Evolutionary conservation across 2,329 filamentous ascomycete genomes (phyloP).

Genomic region (Monilinia aucupariae): DNA sequence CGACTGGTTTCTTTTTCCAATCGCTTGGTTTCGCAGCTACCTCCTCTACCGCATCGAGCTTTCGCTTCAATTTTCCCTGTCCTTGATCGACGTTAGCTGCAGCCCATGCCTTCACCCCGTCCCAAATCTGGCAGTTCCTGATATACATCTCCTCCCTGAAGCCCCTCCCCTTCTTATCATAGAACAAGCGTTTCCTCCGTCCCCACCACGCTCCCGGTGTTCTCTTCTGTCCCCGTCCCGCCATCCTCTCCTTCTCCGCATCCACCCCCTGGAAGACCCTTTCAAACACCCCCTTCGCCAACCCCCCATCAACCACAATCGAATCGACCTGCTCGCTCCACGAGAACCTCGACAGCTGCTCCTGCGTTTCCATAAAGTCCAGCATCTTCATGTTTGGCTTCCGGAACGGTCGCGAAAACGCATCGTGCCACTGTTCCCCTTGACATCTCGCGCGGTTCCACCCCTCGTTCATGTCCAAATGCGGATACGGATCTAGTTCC

Average conservation of each 20-base stretch:
- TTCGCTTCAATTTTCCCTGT: conserved; percentile 5
- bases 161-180: conserved; percentile 14
- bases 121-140: conserved; percentile 6
- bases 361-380: background rate
- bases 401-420: background rate
- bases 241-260: conserved; percentile 2
- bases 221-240: conserved; percentile 10
- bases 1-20: background rate
- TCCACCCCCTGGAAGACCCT: conserved; percentile 21
- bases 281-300: conserved; percentile 20
- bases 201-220: conserved; percentile 23
- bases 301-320: conserved; percentile 17
- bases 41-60: background rate
- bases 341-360: conserved; percentile 5
- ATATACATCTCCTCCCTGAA: conserved; percentile 19
- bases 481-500: conserved; percentile 1
- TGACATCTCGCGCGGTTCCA: conserved; percentile 7
- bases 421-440: conserved; percentile 4
- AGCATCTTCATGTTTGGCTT: background rate
- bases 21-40: background rate
- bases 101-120: conserved; percentile 8
- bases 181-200: conserved; percentile 18
- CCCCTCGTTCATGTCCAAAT: conserved; percentile 4
- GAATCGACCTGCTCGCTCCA: conserved; percentile 19
- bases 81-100: background rate